phyloP scores from a whole-genome alignment of 306 rosid species.

The Prunus campanulata region DNA sequence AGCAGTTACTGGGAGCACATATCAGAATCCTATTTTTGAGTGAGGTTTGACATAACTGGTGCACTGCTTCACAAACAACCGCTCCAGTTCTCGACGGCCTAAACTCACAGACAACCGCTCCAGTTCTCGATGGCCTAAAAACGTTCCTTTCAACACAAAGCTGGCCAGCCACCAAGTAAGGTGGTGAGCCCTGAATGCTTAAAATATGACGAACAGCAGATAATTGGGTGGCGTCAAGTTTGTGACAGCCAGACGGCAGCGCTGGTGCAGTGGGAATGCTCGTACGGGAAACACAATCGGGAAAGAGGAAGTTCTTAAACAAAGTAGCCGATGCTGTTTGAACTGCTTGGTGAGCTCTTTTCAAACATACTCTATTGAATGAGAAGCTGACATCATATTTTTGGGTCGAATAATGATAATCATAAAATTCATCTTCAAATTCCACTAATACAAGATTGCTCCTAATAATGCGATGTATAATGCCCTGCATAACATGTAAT shows the following conservation, averaged over 20 bases:
- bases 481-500: slow-evolving; percentile 16
- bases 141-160: too few species aligned
- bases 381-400: slow-evolving; percentile 37
- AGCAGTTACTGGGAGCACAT: slow-evolving; percentile 16
- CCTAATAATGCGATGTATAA: slow-evolving; percentile 4
- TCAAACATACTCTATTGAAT: slow-evolving; percentile 36
- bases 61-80: slow-evolving; percentile 8
- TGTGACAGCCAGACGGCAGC: background rate
- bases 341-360: slow-evolving; percentile 38
- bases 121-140: background rate
- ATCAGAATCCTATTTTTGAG: slow-evolving; percentile 15
- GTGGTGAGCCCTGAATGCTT: slow-evolving; percentile 23
- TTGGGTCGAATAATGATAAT: background rate
- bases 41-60: slow-evolving; percentile 12
- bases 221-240: background rate
- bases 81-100: too few species aligned
- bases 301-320: slow-evolving; percentile 28
- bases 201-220: slow-evolving; percentile 15
- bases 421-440: slow-evolving; percentile 20
- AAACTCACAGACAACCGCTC: slow-evolving; percentile 1
- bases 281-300: background rate
- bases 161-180: slow-evolving; percentile 26
- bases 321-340: slow-evolving; percentile 14
- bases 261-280: background rate
- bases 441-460: slow-evolving; percentile 18